These are phyloP conservation scores for Postia placenta DNA, from an alignment of 768 basidiomycete species.

Conservation along the genomic window DNA sequence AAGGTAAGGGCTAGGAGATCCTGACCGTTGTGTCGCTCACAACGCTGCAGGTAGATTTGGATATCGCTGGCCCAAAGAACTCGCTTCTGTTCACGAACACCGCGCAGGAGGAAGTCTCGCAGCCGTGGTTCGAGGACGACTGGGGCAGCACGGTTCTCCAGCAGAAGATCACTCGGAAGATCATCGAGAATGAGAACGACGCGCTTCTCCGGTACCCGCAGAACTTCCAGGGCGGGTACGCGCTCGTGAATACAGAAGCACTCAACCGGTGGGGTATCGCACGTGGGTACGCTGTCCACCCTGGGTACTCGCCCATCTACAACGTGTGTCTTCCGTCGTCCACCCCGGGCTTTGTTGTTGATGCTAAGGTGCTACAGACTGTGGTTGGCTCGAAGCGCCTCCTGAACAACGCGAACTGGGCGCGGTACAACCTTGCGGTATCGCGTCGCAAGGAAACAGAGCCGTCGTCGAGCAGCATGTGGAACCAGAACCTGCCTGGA, in stretches of 20 bases:
- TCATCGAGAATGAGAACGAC: slow-evolving; percentile 46
- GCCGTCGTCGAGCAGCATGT: slow-evolving; percentile 48
- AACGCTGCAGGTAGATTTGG: slow-evolving; percentile 51
- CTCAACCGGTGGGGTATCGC: slow-evolving; percentile 52
- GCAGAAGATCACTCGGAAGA: slow-evolving; percentile 42
- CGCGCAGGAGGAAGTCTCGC: slow-evolving; percentile 39
- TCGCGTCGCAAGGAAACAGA: slow-evolving; percentile 57
- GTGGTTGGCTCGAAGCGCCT: slow-evolving; percentile 55
- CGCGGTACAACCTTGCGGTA: slow-evolving; percentile 55
- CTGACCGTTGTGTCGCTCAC: slow-evolving; percentile 7
- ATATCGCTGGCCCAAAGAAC: slow-evolving; percentile 54
- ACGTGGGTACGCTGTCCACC: slow-evolving; percentile 57
- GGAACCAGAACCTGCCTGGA: slow-evolving; percentile 61
- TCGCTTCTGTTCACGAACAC: slow-evolving; percentile 48
- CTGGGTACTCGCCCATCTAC: slow-evolving; percentile 49
- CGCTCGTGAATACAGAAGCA: slow-evolving; percentile 48
- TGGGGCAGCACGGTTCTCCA: slow-evolving; percentile 53
- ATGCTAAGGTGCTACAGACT: slow-evolving; percentile 28
- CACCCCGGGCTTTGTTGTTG: background rate
- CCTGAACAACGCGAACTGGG: slow-evolving; percentile 60
- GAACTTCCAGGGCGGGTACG: slow-evolving; percentile 54
- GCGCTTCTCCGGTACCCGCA: slow-evolving; percentile 43
- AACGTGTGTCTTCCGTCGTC: slow-evolving; percentile 28
- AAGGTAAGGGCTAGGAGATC: slow-evolving; percentile 26
- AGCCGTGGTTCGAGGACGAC: slow-evolving; percentile 53